Evolutionary conservation across 192 early-diverging fungal genomes (phyloP).

Genomic region (Backusella liffmaniae): DNA sequence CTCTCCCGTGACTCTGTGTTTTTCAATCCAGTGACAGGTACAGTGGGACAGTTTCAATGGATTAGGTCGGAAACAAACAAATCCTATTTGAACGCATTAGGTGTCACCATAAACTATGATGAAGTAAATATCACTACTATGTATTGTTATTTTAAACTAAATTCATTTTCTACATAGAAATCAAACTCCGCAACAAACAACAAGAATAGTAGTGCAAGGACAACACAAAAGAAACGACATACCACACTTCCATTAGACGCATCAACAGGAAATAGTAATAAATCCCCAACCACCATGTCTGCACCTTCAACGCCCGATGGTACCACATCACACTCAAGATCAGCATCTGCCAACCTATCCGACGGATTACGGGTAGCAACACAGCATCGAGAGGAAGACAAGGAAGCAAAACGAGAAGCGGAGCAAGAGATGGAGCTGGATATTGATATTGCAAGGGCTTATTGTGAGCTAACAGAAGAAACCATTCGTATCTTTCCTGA

Average conservation of each 20-base stretch:
- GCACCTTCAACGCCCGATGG: background rate
- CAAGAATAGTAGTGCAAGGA: background rate
- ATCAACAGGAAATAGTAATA: background rate
- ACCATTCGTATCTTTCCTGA: constrained; percentile 47
- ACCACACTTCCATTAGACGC: background rate
- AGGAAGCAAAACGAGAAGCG: constrained; percentile 3
- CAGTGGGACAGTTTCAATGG: constrained; percentile 42
- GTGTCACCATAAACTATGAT: constrained; percentile 34
- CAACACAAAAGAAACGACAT: background rate
- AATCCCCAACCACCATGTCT: background rate
- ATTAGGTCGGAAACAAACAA: constrained; percentile 37
- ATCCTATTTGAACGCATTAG: constrained; percentile 35
- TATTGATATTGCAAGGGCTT: constrained; percentile 41
- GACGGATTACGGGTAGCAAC: background rate
- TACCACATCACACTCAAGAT: background rate
- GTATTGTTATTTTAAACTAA: background rate
- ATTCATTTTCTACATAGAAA: background rate
- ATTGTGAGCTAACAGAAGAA: constrained; percentile 45
- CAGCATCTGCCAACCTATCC: background rate
- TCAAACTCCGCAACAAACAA: background rate
- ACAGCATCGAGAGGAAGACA: background rate
- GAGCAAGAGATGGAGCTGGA: constrained; percentile 37
- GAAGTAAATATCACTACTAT: constrained; percentile 11
- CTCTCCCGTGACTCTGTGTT: constrained; percentile 39
- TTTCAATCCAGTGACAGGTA: constrained; percentile 40